Base-by-base conservation (phyloP, 495 filamentous ascomycete species). In the Xylaria grammica region DNA sequence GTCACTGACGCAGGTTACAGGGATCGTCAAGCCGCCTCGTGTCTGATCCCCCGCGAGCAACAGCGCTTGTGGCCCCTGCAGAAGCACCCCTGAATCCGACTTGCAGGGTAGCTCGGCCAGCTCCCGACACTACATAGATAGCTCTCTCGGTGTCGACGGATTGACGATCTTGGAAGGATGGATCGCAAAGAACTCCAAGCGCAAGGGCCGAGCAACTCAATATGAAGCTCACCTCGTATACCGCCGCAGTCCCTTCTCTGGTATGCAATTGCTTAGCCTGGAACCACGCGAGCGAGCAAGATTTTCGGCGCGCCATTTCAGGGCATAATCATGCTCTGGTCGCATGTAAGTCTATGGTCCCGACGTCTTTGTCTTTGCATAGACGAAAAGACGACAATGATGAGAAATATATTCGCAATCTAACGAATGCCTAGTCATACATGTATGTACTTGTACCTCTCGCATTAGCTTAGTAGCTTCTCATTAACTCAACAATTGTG, bases 341-440 rank as follows among this genome's bases (percentile, higher is more conserved):
- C 67, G 79, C 81, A n/a, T 83, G 79, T 82, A 74, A 77, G 79
- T 65, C 36, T 40, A 27, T 51, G 11, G 4, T 26, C 5, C 22
- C 11, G n/a, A n/a, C n/a, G n/a, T n/a, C n/a, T n/a, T n/a, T n/a
- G n/a, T n/a, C n/a, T n/a, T n/a, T n/a, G n/a, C n/a, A n/a, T n/a
- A n/a, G n/a, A n/a, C n/a, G n/a, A n/a, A n/a, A n/a, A n/a, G n/a
- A n/a, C n/a, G n/a, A n/a, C n/a, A n/a, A n/a, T 13, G 13, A 38
- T 40, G 19, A 27, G 13, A 13, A 22, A 13, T 6, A 44, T 45
- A 8, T 30, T 36, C 29, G 55, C 24, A 53, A 17, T 34, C 22
- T 15, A 36, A 51, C 44, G 22, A 22, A 20, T 13, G 52, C 19
- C 52, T 15, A 68, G 67, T 72, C 36, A 59, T 69, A 49, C 62